Base-by-base conservation (phyloP, 1,139 yeast species). In the Hyphopichia wangnamkhiaoensis region DNA sequence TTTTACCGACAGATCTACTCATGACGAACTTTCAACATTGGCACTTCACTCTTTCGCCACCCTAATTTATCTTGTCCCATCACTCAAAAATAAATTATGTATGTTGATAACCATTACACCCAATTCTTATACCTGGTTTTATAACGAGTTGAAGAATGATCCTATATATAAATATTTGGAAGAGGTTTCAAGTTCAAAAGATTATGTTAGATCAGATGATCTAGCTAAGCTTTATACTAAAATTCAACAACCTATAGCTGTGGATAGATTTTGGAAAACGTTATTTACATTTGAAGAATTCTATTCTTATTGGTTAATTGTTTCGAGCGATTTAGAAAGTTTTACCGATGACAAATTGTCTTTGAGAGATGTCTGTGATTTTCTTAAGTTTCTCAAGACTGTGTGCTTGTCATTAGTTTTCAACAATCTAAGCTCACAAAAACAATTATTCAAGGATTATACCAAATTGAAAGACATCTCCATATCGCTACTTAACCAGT, bases 281-380 rank as follows among this genome's bases (percentile, higher is more conserved):
- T 48, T 69, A 1, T 61, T 52, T 31, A 55, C 69, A 2, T 71
- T 70, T 47, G 64, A 68, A 45, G 75, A 71, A 38, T 45, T 71
- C 25, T 68, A 65, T 46, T 66, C 74, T 0, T 73, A 70, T 44
- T 66, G 72, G 72, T 45, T 83, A 18, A 75, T 82, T 26, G 79
- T 89, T 3, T 79, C 91, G 0, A 86, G 82, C 43, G 96, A 89
- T 54, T 61, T 68, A 17, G 95, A 85, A 52, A 63, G 84, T 38
- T 74, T 78, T 38, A 53, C 58, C 9, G 50, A 61, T 40, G 79
- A 70, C 2, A 69, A 65, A 27, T 58, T 86, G n/a, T 58, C 75
- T 0, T 49, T 68, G 13, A 67, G 62, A 0, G 73, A 79, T n/a
- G 72, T 83, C 5, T 45, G 50, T 3, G 53, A 61, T 1, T 69